Evolutionary conservation across 2,329 filamentous ascomycete species (phyloP).

Genomic region (Fulvia fulva): DNA sequence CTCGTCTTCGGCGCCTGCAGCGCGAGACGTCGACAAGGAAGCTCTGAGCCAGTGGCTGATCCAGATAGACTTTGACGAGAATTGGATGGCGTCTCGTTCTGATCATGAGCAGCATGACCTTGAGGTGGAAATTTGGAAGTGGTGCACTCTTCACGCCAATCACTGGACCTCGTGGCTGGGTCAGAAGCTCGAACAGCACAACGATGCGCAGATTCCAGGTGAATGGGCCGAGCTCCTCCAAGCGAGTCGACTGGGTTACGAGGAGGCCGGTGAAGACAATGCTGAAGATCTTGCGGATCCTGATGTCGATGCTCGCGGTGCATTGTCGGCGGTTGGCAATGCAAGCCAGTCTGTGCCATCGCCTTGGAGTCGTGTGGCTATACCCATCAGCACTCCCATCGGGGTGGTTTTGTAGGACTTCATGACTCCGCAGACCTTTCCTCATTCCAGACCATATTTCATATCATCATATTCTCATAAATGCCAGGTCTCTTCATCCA

Average conservation of each 20-base stretch:
- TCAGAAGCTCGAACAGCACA: slow-evolving; percentile 28
- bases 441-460: background rate
- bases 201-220: slow-evolving; percentile 21
- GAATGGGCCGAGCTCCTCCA: slow-evolving; percentile 35
- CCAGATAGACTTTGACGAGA: slow-evolving; percentile 40
- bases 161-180: slow-evolving; percentile 38
- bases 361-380: slow-evolving; percentile 15
- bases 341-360: background rate
- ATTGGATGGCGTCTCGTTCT: slow-evolving; percentile 18
- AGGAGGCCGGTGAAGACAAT: background rate
- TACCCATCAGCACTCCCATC: slow-evolving; percentile 14
- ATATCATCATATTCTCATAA: background rate
- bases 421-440: background rate
- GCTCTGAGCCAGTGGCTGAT: slow-evolving; percentile 48
- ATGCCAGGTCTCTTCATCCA: slow-evolving; percentile 6
- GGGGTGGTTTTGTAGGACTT: slow-evolving; percentile 16
- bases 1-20: slow-evolving; percentile 19
- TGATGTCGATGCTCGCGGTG: background rate
- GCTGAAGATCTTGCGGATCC: background rate
- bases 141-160: slow-evolving; percentile 37
- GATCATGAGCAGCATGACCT: slow-evolving; percentile 8
- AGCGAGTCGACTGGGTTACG: slow-evolving; percentile 27
- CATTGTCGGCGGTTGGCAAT: slow-evolving; percentile 1
- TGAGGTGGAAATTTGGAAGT: slow-evolving; percentile 20
- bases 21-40: slow-evolving; percentile 35